Percentiles rank a stretch among this genome's conserved stretches.
Evolutionary conservation across 371 early-diverging fungal species (phyloP).

Genomic region (Amoeboaphelidium protococcarum): DNA sequence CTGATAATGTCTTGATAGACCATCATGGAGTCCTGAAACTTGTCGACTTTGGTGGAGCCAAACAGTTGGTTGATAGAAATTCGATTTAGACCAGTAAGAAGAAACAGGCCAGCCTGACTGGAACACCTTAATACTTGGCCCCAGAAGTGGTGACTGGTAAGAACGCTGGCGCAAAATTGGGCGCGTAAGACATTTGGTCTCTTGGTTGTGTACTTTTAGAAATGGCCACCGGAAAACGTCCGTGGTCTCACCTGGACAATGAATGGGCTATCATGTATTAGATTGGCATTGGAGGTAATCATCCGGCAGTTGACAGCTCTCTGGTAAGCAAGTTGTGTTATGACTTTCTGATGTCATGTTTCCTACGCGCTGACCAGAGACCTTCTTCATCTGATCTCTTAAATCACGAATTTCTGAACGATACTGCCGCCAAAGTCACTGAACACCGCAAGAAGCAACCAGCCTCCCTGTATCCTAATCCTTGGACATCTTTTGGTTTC

Average conservation of each 20-base stretch:
- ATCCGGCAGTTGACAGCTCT: slow-evolving; percentile 5
- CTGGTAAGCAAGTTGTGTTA: not conserved
- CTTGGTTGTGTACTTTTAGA: slow-evolving; percentile 80
- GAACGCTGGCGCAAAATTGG: slow-evolving; percentile 11
- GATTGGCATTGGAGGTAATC: slow-evolving; percentile 8
- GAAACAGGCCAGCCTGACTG: slow-evolving; percentile 28
- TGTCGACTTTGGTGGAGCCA: slow-evolving; percentile 73
- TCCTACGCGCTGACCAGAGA: not conserved
- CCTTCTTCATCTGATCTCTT: not conserved
- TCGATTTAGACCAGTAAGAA: slow-evolving; percentile 29
- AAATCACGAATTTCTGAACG: not conserved
- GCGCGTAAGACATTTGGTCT: slow-evolving; percentile 81
- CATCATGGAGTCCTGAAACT: slow-evolving; percentile 47
- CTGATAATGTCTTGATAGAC: slow-evolving; percentile 52
- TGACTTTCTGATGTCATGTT: not conserved
- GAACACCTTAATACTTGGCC: slow-evolving; percentile 94
- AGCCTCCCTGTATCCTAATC: not conserved
- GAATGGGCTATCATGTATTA: slow-evolving; percentile 42
- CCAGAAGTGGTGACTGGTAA: slow-evolving; percentile 70
- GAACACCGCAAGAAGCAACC: not conserved
- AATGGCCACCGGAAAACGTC: slow-evolving; percentile 74
- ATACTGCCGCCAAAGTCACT: not conserved
- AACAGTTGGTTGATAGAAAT: slow-evolving; percentile 48
- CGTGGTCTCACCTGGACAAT: slow-evolving; percentile 73
- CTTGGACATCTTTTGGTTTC: not conserved